Base-by-base conservation (phyloP, 1,284 basidiomycete species). In the Puccinia sorghi region DNA sequence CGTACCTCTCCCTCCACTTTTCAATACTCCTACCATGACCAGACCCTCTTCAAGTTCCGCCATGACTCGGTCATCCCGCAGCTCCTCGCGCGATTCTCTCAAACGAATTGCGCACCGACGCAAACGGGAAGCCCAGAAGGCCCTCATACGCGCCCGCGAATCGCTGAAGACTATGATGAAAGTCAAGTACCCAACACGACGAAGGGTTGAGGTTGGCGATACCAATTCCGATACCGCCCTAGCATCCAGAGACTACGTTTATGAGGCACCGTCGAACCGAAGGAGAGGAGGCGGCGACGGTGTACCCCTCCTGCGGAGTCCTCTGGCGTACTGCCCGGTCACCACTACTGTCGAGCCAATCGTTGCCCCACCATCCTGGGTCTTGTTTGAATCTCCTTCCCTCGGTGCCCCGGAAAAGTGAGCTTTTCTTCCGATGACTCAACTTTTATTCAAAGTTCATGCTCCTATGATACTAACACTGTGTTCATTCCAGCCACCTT, bases 181-280 rank as follows among this genome's bases (percentile, higher is more conserved):
- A 13, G 43, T 22, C n/a, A 46, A 67, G 48, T 67, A 67, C 46
- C 64, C 64, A 13, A 48, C 64, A 11, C 64, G 64, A 13, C 64
- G 64, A 67, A 20, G 43, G 37, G 43, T 67, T 22, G 43, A 67
- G 15, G 64, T 67, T 17, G 64, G 64, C 15, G 64, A 67, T 37
- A 67, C 64, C n/a, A 67, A 67, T 22, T 67, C 64, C 12, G 64
- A 67, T 27, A 67, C 64, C 25, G 64, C 64, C 15, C n/a, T 48
- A 7, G 25, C 27, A 32, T 67, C 64, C 22, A 22, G 41, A 22
- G 43, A 25, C 25, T 67, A 15, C 64, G 64, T 67, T 12, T 67
- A 67, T 43, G 64, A 67, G 13, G 0, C 64, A 5, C 64, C 64
- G 4, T 20, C 41, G 48, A 46, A 50, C 41, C 3, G 64, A 67